Evolutionary conservation across 352 stramenopile species (phyloP).

Genomic region (Pythium scleroteichum): DNA sequence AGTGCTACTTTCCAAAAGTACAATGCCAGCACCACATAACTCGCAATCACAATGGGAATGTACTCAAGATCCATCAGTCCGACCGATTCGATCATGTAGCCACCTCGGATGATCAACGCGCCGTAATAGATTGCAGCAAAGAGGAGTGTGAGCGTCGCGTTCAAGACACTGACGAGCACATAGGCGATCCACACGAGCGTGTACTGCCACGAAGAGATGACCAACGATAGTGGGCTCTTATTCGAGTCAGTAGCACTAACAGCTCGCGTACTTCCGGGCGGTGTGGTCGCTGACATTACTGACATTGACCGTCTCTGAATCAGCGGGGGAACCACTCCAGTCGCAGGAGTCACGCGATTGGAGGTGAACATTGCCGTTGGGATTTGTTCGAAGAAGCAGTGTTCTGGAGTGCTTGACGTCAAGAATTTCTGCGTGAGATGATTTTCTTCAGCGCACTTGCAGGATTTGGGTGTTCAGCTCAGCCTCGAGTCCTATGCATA

Average conservation of each 20-base stretch:
- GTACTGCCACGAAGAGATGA: not conserved
- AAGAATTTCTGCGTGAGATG: too few species aligned
- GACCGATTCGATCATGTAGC: conserved; percentile 23
- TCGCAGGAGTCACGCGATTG: too few species aligned
- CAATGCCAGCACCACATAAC: conserved; percentile 6
- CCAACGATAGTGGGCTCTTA: too few species aligned
- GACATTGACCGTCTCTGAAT: too few species aligned
- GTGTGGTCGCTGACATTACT: too few species aligned
- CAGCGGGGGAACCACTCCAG: too few species aligned
- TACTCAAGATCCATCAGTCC: conserved; percentile 13
- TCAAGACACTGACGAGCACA: conserved; percentile 6
- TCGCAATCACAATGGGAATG: conserved; percentile 9
- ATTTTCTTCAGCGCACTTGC: too few species aligned
- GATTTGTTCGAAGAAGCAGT: not conserved
- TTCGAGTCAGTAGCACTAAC: too few species aligned
- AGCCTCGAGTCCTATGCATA: too few species aligned
- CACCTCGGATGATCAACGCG: conserved; percentile 10
- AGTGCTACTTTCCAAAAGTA: conserved; percentile 9
- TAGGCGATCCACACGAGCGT: conserved; percentile 7
- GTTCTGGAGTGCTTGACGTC: not conserved
- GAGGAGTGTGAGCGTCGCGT: not conserved
- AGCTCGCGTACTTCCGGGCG: too few species aligned
- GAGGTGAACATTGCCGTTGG: too few species aligned
- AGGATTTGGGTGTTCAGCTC: too few species aligned
- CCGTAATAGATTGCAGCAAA: conserved; percentile 17